phyloP scores from a whole-genome alignment of 768 basidiomycete species.

The Rickenella mellea region DNA sequence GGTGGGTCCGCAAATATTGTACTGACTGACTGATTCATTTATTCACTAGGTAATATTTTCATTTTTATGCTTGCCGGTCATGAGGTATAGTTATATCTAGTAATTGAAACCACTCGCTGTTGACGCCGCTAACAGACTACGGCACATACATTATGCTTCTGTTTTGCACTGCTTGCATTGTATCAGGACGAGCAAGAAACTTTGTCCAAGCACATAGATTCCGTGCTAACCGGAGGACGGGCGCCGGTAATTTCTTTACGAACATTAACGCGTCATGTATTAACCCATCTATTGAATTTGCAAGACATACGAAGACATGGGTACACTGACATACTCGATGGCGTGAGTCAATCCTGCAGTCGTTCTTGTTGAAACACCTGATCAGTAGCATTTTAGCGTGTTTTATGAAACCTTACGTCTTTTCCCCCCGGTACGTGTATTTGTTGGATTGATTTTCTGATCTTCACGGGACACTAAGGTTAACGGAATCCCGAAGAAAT shows the following conservation, averaged over 20 bases:
- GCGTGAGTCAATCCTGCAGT: not conserved
- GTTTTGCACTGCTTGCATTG: conserved; percentile 30
- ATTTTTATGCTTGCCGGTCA: conserved; percentile 50
- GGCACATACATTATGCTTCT: conserved; percentile 26
- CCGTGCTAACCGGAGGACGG: conserved; percentile 9
- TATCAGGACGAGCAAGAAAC: conserved; percentile 29
- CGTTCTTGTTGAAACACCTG: not conserved
- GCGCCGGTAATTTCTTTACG: conserved; percentile 10
- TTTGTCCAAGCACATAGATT: conserved; percentile 22
- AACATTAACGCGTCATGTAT: not conserved
- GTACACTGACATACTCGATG: not conserved
- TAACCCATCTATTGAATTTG: not conserved
- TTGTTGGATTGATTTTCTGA: not conserved
- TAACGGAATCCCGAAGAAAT: conserved; percentile 31
- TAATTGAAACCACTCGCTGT: not conserved
- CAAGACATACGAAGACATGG: conserved; percentile 1
- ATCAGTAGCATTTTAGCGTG: conserved; percentile 10
- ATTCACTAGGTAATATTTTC: conserved; percentile 32
- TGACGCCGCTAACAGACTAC: conserved; percentile 21
- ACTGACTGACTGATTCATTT: conserved; percentile 33
- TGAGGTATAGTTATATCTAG: conserved; percentile 26
- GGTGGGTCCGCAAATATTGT: conserved; percentile 25
- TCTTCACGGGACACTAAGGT: not conserved
- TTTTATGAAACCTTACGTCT: conserved; percentile 22
- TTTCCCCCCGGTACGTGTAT: conserved; percentile 22